These are phyloP conservation scores for Vanrija pseudolonga DNA, from an alignment of 1,284 basidiomycete species.

Conservation along the genomic window DNA sequence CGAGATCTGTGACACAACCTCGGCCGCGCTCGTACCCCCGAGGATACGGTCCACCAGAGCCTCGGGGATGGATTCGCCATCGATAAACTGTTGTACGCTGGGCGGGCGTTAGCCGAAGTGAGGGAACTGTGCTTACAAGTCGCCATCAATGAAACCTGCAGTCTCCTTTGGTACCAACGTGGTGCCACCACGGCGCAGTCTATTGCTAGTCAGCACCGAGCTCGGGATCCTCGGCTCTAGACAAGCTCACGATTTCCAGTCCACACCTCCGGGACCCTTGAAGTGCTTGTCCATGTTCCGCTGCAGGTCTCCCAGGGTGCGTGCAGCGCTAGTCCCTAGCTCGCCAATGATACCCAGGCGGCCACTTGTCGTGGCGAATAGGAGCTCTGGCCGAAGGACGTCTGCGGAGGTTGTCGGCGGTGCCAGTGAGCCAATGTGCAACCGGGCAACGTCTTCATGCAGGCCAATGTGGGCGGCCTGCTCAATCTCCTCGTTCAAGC, in stretches of 20 bases:
- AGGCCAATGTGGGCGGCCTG: slow-evolving; percentile 48
- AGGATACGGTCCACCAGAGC: slow-evolving; percentile 27
- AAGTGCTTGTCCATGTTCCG: slow-evolving; percentile 66
- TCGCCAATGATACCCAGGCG: slow-evolving; percentile 74
- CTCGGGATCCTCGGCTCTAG: neutral
- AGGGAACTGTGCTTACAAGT: slow-evolving; percentile 55
- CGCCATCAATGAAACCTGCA: slow-evolving; percentile 81
- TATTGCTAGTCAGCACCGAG: slow-evolving; percentile 34
- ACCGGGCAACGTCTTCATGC: slow-evolving; percentile 49
- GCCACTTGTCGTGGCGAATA: slow-evolving; percentile 77
- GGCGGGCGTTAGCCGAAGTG: neutral
- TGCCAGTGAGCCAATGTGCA: slow-evolving; percentile 37
- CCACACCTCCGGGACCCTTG: slow-evolving; percentile 58
- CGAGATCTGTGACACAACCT: slow-evolving; percentile 27
- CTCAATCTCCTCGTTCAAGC: slow-evolving; percentile 42
- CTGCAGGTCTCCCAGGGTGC: slow-evolving; percentile 70
- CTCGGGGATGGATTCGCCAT: slow-evolving; percentile 27
- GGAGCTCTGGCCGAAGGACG: slow-evolving; percentile 54
- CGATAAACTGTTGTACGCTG: slow-evolving; percentile 63
- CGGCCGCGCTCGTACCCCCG: slow-evolving; percentile 31
- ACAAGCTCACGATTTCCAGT: slow-evolving; percentile 61
- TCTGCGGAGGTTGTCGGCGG: slow-evolving; percentile 31
- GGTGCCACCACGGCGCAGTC: slow-evolving; percentile 62
- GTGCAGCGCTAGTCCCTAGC: slow-evolving; percentile 57
- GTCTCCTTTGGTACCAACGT: slow-evolving; percentile 57